Evolutionary conservation across 2,329 filamentous ascomycete species (phyloP), one percentile per base, ranked within the genome.

Genomic region (Rhinocladiella similis): DNA sequence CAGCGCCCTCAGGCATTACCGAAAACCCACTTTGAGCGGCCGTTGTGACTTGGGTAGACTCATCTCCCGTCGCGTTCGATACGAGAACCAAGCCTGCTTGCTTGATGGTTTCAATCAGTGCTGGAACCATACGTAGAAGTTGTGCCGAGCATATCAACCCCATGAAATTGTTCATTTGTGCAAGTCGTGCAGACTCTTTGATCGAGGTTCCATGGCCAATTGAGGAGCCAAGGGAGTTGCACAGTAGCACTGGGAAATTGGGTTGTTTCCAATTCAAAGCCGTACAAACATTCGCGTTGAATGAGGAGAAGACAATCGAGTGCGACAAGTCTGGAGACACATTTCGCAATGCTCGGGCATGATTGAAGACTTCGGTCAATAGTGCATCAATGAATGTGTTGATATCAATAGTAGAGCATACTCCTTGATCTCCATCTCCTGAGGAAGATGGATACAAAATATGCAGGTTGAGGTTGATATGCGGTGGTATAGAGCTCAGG

Each of bases 241-340:
- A 97, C 46, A 97, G 80, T 65, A 99, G 89, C 0, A 97, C 90
- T 0, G 94, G 94, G 71, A 85, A 99, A 70, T 97, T 99, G 2
- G 94, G 94, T 72, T 99, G 94, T 73, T 99, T 99, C 94, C 94
- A 99, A 74, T 99, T 99, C 66, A 99, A 76, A 4, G 93, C 92
- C 14, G 90, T 95, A 74, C 94, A 99, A 18, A 97, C 83, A 62
- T 87, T 88, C 12, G 90, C 81, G 69, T 96, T 97, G 73, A 93
- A 96, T 19, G 91, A 96, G 66, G 90, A 95, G 71, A 99, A 97
- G 10, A 97, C 90, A 50, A 99, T 87, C 12, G 90, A 96, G 39
- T 92, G 82, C 64, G 94, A 86, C 14, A 86, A 84, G 53, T 90
- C 86, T 7, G 90, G 85, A 1, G 84, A 85, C 60, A 77, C 75